Percentiles rank a stretch among this genome's conserved stretches.
Evolutionary conservation across 2,329 filamentous ascomycete species (phyloP).

Genomic region (Pseudogymnoascus sp.): DNA sequence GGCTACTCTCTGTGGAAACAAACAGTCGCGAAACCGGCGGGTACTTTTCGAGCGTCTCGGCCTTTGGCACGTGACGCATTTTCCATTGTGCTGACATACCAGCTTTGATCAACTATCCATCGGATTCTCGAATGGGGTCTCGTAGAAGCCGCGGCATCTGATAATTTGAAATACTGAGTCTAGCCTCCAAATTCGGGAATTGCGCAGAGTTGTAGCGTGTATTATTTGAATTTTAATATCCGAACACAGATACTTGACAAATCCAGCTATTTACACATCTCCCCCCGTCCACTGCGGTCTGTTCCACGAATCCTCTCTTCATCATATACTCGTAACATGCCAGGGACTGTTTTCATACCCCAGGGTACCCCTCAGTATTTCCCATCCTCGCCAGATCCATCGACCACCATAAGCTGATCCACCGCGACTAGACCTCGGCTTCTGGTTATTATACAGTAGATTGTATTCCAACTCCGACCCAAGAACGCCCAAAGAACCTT

Average conservation of each 20-base stretch:
- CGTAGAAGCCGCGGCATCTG: neutral
- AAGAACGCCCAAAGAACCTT: neutral
- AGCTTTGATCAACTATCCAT: neutral
- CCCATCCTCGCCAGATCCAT: neutral
- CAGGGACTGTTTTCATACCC: neutral
- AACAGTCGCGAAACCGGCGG: neutral
- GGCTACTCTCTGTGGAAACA: neutral
- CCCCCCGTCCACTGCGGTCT: neutral
- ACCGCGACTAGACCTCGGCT: neutral
- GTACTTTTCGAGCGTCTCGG: slow-evolving; percentile 6
- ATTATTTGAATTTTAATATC: neutral
- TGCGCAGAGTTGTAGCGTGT: neutral
- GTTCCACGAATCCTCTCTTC: neutral
- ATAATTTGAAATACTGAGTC: slow-evolving; percentile 5
- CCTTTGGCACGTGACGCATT: neutral
- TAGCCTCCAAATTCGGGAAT: neutral
- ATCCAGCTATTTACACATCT: neutral
- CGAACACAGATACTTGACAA: neutral
- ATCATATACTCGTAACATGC: neutral
- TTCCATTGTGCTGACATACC: neutral
- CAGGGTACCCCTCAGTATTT: neutral
- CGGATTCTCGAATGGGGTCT: neutral
- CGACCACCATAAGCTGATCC: neutral
- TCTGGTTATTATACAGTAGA: neutral
- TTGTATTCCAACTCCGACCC: neutral